Conservation (phyloP, 2,329 filamentous ascomycete genomes). For the Nigrospora sphaerica region DNA sequence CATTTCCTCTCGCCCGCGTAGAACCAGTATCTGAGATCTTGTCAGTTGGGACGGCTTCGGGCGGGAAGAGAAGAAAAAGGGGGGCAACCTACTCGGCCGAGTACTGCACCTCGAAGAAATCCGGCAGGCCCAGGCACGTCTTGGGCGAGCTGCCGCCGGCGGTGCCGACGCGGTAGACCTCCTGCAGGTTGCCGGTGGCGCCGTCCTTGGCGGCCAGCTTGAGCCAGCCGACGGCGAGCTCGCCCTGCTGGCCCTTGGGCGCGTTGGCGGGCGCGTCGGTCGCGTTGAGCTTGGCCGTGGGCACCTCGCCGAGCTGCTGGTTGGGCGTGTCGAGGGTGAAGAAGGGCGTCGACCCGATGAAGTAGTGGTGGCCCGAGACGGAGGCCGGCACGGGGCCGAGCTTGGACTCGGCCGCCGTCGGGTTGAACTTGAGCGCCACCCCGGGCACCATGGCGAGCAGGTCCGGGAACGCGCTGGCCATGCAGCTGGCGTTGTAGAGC, state of each 20-base stretch:
- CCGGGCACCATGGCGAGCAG: constrained; percentile 58
- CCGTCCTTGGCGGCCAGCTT: constrained; percentile 53
- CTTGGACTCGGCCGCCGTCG: constrained; percentile 29
- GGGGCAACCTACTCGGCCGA: constrained; percentile 68
- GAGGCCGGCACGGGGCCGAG: constrained; percentile 53
- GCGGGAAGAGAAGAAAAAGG: neutral
- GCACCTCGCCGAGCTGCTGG: constrained; percentile 50
- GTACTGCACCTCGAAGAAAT: constrained; percentile 69
- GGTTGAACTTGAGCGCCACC: constrained; percentile 61
- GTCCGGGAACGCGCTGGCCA: constrained; percentile 62
- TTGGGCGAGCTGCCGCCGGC: constrained; percentile 71
- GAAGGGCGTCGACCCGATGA: constrained; percentile 66
- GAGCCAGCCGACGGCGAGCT: constrained; percentile 74
- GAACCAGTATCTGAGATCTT: no score
- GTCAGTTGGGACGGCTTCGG: neutral
- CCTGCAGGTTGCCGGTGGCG: constrained; percentile 57
- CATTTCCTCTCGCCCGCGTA: no score
- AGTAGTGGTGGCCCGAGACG: constrained; percentile 75
- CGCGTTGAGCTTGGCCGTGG: constrained; percentile 55
- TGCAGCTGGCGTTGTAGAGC: constrained; percentile 82
- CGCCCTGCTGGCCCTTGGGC: constrained; percentile 50
- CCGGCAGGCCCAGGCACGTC: constrained; percentile 60
- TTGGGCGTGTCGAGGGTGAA: constrained; percentile 66
- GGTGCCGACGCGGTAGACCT: constrained; percentile 80
- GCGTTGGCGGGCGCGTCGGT: constrained; percentile 57